phyloP scores from a whole-genome alignment of 176 grass and related monocot genomes.

The Oryza glumipatula region DNA sequence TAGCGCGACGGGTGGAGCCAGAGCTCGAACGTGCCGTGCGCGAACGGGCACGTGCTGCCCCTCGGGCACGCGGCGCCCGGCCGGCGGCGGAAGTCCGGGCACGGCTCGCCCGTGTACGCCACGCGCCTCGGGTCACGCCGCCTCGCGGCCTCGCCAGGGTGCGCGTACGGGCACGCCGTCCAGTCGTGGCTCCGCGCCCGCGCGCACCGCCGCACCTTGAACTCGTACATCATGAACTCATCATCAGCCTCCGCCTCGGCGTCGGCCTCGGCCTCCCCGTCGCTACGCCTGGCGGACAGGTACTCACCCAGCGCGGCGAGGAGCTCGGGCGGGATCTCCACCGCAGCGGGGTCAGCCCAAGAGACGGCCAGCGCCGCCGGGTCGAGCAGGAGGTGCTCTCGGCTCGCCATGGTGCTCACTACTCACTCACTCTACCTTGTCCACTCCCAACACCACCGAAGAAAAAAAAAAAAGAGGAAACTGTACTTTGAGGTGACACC shows the following conservation, averaged over 20 bases:
- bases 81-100: slow-evolving; percentile 74
- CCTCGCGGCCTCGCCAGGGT: slow-evolving; percentile 91
- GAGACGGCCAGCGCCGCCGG: slow-evolving; percentile 29
- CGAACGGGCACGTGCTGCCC: slow-evolving; percentile 67
- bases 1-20: slow-evolving; percentile 95
- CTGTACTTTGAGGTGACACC: slow-evolving; percentile 1
- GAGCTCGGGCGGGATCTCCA: slow-evolving; percentile 52
- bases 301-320: slow-evolving; percentile 59
- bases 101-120: slow-evolving; percentile 72
- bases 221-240: slow-evolving; percentile 98
- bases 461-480: background rate
- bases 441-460: background rate
- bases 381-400: slow-evolving; percentile 42
- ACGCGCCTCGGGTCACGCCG: slow-evolving; percentile 72
- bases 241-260: slow-evolving; percentile 57
- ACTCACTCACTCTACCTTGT: background rate
- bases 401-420: slow-evolving; percentile 41
- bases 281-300: slow-evolving; percentile 14
- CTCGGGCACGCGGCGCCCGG: slow-evolving; percentile 62
- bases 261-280: background rate
- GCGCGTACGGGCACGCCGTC: slow-evolving; percentile 94
- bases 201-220: slow-evolving; percentile 91
- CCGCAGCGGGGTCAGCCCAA: slow-evolving; percentile 35
- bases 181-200: slow-evolving; percentile 88
- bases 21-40: slow-evolving; percentile 95